Base-by-base conservation (phyloP, 1,139 yeast genomes). In the Geotrichum armillariae region DNA sequence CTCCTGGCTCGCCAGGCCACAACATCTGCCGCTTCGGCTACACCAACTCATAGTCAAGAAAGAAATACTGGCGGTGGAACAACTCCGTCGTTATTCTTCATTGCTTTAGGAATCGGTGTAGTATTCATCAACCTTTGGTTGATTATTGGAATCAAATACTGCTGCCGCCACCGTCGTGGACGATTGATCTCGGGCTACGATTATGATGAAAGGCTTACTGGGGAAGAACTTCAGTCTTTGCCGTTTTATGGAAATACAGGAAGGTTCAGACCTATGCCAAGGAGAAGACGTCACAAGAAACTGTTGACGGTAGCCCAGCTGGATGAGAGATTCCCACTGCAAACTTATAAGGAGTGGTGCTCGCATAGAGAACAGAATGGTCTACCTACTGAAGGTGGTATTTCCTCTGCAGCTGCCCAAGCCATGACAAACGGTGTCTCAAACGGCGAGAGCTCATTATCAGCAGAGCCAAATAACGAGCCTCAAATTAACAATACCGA, bases 261-360 rank as follows among this genome's bases (percentile, higher is more conserved):
- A 2, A 23, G 42, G 16, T 39, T 39, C 22, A 27, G 43, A 23
- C 35, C 43, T 9, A 11, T 14, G 6, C 43, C 36, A 11, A 47
- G 56, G 41, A 17, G 53, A 11, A 55, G 60, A 8, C 50, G 56
- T 12, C 53, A 56, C 22, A 58, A 60, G 43, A 57, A 56, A 38
- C 55, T 69, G 20, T 70, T 84, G 52, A 73, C 87, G 0, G 73
- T 74, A 37, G 78, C 73, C 11, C 86, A 85, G 60, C 82, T 86
- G 21, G 82, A 85, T 48, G 73, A 73, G 38, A 68, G 82, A 47
- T 86, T 86, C 64, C 95, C 95, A 0, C 68, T 72, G 31, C 77
- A 79, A 58, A 75, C 83, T 12, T 86, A 85, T 64, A 67, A 73
- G 47, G 56, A 46, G 18, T 63, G 66, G 65, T 53, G 53, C 16